phyloP scores from a whole-genome alignment of 768 basidiomycete species.

The Auriculariales sp. region DNA sequence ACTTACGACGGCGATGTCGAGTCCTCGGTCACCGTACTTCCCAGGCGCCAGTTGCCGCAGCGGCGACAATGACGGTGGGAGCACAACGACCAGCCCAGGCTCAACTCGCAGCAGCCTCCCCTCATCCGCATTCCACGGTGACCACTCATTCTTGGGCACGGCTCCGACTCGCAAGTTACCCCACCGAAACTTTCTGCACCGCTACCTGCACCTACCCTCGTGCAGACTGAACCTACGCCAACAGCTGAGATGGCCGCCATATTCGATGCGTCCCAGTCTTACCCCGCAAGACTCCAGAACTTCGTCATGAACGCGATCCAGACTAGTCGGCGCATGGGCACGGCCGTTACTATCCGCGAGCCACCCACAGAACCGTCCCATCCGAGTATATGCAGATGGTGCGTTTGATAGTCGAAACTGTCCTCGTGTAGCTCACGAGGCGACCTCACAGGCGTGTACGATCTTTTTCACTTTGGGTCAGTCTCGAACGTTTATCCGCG shows the following conservation, averaged over 20 bases:
- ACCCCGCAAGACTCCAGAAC: conserved; percentile 60
- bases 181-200: conserved; percentile 13
- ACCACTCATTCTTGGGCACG: too few relatives aligned
- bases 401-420: too few relatives aligned
- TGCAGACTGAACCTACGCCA: conserved; percentile 38
- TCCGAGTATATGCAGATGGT: conserved; percentile 93
- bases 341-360: conserved; percentile 42
- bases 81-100: too few relatives aligned
- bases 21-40: conserved; percentile 55
- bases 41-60: too few relatives aligned
- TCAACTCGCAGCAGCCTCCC: background rate
- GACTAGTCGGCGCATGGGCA: conserved; percentile 65
- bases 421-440: conserved; percentile 23
- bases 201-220: conserved; percentile 28
- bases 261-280: conserved; percentile 54
- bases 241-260: conserved; percentile 20
- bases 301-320: conserved; percentile 67
- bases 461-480: conserved; percentile 95
- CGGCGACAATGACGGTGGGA: too few relatives aligned
- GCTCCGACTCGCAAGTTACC: conserved; percentile 1
- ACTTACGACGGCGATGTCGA: conserved; percentile 88
- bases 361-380: conserved; percentile 68
- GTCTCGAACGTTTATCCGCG: conserved; percentile 11
- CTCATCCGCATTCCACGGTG: conserved; percentile 4
- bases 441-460: conserved; percentile 67